A percentile compares a stretch with the other conserved stretches of the same genome.
Conservation (phyloP, 1,284 basidiomycete genomes). For the Coniferiporia weirii region DNA sequence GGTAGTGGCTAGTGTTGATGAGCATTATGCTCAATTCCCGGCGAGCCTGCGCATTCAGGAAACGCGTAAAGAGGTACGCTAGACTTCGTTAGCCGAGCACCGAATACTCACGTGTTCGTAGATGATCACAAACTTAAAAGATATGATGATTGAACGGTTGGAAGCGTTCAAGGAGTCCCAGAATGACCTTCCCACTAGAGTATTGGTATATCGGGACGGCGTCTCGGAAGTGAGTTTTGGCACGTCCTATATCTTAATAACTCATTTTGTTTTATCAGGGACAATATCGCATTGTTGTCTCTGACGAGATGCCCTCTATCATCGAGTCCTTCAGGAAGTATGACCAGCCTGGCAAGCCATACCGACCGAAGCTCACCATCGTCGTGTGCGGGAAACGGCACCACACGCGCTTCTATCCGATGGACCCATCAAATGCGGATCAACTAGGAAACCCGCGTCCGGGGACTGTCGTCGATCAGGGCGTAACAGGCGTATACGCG, state of each 20-base stretch:
- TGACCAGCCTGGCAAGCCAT: slow-evolving; percentile 38
- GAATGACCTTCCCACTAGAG: slow-evolving; percentile 47
- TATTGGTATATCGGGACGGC: slow-evolving; percentile 75
- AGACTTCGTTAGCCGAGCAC: background rate
- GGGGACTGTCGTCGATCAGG: slow-evolving; percentile 69
- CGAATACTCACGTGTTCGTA: slow-evolving; percentile 25
- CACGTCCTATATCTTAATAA: background rate
- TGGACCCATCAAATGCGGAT: slow-evolving; percentile 47
- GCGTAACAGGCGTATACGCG: slow-evolving; percentile 63
- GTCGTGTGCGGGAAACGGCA: slow-evolving; percentile 81
- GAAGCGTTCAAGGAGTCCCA: slow-evolving; percentile 44
- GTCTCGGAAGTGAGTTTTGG: slow-evolving; percentile 57
- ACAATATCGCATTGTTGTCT: slow-evolving; percentile 63
- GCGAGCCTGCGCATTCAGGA: slow-evolving; percentile 69
- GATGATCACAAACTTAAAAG: slow-evolving; percentile 64
- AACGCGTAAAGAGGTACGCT: slow-evolving; percentile 62
- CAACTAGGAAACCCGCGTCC: slow-evolving; percentile 62
- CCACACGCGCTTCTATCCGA: slow-evolving; percentile 79
- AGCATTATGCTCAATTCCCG: slow-evolving; percentile 62
- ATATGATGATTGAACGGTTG: slow-evolving; percentile 69
- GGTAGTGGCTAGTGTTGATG: slow-evolving; percentile 68
- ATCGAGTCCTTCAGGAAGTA: slow-evolving; percentile 53
- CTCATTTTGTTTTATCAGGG: slow-evolving; percentile 39
- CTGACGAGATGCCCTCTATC: slow-evolving; percentile 63
- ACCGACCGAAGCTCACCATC: slow-evolving; percentile 66